A percentile compares a stretch with the other conserved stretches of the same genome.
phyloP scores from a whole-genome alignment of 73 alveolate genomes.

The Tetrahymena thermophila region DNA sequence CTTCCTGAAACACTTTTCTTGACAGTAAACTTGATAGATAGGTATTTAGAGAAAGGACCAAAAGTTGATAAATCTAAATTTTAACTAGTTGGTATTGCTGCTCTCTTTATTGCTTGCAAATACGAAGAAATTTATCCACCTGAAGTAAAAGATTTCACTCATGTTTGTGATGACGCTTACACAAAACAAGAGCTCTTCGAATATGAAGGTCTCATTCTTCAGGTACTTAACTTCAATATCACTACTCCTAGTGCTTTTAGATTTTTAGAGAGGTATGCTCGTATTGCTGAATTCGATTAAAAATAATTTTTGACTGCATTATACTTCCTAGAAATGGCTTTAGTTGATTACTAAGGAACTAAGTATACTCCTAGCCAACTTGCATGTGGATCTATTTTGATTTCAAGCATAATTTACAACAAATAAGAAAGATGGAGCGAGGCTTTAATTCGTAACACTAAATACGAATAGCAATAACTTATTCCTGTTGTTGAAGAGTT shows the following conservation, averaged over 20 bases:
- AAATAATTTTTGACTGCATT: background rate
- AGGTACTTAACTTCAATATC: constrained; percentile 71
- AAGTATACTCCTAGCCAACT: background rate
- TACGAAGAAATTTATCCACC: constrained; percentile 39
- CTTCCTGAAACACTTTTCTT: constrained; percentile 61
- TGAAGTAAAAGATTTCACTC: constrained; percentile 86
- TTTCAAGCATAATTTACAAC: background rate
- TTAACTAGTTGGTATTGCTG: constrained; percentile 35
- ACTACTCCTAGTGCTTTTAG: constrained; percentile 55
- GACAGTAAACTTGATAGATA: constrained; percentile 60
- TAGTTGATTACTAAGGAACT: background rate
- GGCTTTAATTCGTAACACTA: background rate
- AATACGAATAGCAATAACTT: background rate
- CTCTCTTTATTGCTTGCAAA: constrained; percentile 38
- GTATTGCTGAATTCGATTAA: background rate
- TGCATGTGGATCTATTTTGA: background rate
- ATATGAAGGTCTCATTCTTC: constrained; percentile 78
- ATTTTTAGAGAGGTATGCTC: constrained; percentile 49
- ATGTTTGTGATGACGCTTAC: constrained; percentile 92
- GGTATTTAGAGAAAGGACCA: constrained; percentile 47
- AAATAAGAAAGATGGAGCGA: background rate
- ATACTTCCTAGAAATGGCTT: background rate
- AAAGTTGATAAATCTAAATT: constrained; percentile 8
- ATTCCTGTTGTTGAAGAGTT: background rate
- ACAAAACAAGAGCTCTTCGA: constrained; percentile 79